These are phyloP conservation scores for Diplosphaera chodatii DNA, from an alignment of 139 green algal species.

Conservation along the genomic window DNA sequence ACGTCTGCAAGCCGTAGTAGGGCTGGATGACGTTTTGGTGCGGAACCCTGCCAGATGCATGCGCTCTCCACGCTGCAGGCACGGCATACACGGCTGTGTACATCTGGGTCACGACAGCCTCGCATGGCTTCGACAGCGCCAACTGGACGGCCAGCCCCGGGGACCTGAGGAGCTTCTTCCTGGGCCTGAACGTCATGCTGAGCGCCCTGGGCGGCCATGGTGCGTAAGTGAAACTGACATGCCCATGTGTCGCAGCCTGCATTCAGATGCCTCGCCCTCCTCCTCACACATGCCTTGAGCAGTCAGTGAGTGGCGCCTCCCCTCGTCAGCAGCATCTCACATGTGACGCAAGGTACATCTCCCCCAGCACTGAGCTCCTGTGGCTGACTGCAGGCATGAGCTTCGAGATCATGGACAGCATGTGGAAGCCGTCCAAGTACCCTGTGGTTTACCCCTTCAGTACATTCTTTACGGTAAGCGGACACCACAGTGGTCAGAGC, in stretches of 20 bases:
- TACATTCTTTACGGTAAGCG: background rate
- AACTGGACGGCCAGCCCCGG: background rate
- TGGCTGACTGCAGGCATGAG: slow-evolving; percentile 1
- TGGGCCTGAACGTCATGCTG: background rate
- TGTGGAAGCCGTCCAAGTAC: background rate
- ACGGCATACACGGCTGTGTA: background rate
- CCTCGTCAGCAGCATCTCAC: too few relatives aligned
- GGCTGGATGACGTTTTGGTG: too few relatives aligned
- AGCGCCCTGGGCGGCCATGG: background rate
- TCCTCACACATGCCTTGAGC: too few relatives aligned
- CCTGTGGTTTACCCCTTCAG: background rate
- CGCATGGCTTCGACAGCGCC: background rate
- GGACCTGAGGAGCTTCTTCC: background rate
- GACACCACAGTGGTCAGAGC: too few relatives aligned
- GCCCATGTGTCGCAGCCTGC: too few relatives aligned
- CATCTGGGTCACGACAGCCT: background rate
- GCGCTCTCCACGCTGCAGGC: too few relatives aligned
- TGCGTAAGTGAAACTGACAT: background rate
- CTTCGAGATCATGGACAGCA: background rate
- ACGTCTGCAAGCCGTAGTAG: too few relatives aligned
- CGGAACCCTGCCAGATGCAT: too few relatives aligned
- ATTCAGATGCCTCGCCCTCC: too few relatives aligned
- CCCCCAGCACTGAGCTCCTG: background rate
- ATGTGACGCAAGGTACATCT: too few relatives aligned
- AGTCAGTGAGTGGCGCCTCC: too few relatives aligned